A percentile compares a stretch with the other conserved stretches of the same genome.
phyloP scores from a whole-genome alignment of 192 early-diverging fungal genomes.

The Diversispora epigaea region DNA sequence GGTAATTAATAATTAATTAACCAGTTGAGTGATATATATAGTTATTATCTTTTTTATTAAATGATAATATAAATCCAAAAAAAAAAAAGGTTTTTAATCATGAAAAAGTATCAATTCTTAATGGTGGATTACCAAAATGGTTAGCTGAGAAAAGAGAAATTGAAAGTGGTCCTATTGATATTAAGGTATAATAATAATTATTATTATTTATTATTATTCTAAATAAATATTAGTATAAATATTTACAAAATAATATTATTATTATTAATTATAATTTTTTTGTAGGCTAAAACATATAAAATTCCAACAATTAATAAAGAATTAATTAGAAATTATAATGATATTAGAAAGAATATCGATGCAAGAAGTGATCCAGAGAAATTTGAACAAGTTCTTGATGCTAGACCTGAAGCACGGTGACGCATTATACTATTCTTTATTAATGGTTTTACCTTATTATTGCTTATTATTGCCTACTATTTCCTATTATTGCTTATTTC shows the following conservation, averaged over 20 bases:
- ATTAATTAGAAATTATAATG: conserved; percentile 58
- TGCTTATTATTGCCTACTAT: neutral
- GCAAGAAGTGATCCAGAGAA: conserved; percentile 38
- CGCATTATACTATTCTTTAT: conserved; percentile 35
- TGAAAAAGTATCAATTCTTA: conserved; percentile 77
- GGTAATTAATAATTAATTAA: neutral
- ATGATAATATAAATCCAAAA: neutral
- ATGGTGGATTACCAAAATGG: conserved; percentile 91
- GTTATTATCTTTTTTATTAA: too few species aligned
- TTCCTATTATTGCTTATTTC: neutral
- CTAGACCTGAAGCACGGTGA: conserved; percentile 57
- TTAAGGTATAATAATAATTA: neutral
- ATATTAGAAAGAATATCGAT: conserved; percentile 56
- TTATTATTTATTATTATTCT: neutral
- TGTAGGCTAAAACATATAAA: conserved; percentile 41
- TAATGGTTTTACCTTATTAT: neutral
- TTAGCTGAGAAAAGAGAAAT: conserved; percentile 40
- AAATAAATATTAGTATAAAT: neutral
- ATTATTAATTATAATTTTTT: neutral
- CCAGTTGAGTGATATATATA: too few species aligned
- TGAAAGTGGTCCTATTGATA: conserved; percentile 34
- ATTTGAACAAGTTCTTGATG: conserved; percentile 65
- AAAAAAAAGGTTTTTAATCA: conserved; percentile 80
- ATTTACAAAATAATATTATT: neutral
- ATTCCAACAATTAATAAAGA: conserved; percentile 33